A percentile compares a stretch with the other conserved stretches of the same genome.
Conservation (phyloP, 768 basidiomycete genomes). For the Daedaleopsis sinensis region DNA sequence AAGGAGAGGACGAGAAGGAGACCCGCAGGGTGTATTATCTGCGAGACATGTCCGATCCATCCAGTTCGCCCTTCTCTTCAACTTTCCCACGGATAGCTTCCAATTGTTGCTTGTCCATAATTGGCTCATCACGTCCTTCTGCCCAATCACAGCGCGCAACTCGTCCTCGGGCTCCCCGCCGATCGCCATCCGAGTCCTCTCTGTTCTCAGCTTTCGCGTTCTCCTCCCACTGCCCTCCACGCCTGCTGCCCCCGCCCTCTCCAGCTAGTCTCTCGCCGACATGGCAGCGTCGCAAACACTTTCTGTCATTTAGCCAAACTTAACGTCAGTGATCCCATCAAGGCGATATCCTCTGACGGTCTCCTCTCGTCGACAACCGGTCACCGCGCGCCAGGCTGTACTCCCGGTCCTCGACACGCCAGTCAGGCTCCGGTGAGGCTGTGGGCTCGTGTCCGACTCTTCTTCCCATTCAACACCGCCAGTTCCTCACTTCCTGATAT, state of each 20-base stretch:
- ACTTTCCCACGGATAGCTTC: conserved; percentile 20
- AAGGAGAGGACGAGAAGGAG: conserved; percentile 24
- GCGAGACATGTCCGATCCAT: conserved; percentile 14
- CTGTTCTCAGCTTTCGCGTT: neutral
- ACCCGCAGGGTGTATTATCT: conserved; percentile 25
- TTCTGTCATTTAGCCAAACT: neutral
- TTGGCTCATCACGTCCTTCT: conserved; percentile 8
- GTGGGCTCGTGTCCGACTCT: neutral
- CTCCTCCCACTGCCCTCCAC: neutral
- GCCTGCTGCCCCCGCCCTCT: neutral
- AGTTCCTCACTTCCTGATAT: conserved; percentile 3
- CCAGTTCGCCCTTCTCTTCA: conserved; percentile 1
- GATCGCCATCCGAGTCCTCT: neutral
- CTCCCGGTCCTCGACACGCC: neutral
- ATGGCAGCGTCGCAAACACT: neutral
- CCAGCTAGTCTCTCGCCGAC: neutral
- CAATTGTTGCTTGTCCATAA: conserved; percentile 17
- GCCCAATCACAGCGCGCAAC: conserved; percentile 14
- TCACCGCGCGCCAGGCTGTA: neutral
- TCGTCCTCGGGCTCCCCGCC: conserved; percentile 4
- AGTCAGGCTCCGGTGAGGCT: neutral
- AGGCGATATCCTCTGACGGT: neutral
- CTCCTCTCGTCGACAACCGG: neutral
- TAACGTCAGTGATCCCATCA: neutral
- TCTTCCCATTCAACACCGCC: conserved; percentile 1